phyloP scores from a whole-genome alignment of 2,329 filamentous ascomycete species.

The Ophiocordyceps polyrhachis-furcata region DNA sequence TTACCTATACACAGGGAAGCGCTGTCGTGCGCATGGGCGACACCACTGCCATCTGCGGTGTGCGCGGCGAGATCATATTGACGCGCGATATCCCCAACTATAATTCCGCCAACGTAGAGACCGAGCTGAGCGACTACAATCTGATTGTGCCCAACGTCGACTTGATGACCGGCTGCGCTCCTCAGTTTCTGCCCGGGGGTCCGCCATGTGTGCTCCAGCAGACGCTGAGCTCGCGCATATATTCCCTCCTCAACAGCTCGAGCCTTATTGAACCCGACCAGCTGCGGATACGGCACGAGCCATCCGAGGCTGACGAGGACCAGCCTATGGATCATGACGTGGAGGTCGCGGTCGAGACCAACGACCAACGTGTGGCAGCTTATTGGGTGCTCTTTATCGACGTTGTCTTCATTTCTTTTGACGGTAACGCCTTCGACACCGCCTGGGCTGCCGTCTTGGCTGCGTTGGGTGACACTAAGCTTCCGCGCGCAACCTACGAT shows the following conservation, averaged over 20 bases:
- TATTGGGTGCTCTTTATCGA: constrained; percentile 96
- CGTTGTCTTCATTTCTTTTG: constrained; percentile 81
- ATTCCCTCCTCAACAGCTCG: constrained; percentile 55
- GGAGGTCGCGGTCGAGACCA: constrained; percentile 9
- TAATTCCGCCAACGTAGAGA: constrained; percentile 22
- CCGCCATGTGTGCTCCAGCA: constrained; percentile 69
- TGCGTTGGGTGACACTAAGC: constrained; percentile 55
- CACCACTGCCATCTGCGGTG: constrained; percentile 86
- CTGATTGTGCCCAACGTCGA: constrained; percentile 89
- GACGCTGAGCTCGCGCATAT: constrained; percentile 63
- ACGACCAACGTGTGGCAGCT: constrained; percentile 42
- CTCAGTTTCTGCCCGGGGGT: constrained; percentile 66
- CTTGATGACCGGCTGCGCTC: constrained; percentile 75
- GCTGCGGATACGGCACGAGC: constrained; percentile 53
- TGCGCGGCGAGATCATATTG: constrained; percentile 69
- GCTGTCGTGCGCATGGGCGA: constrained; percentile 76
- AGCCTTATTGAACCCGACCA: constrained; percentile 46
- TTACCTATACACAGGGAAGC: constrained; percentile 80
- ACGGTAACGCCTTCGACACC: constrained; percentile 81
- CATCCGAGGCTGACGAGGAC: constrained; percentile 26
- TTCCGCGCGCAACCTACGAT: constrained; percentile 73
- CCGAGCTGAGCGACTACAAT: constrained; percentile 42
- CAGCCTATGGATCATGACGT: constrained; percentile 19
- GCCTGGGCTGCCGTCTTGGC: constrained; percentile 74
- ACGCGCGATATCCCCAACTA: constrained; percentile 56